These are phyloP conservation scores for Coccinonectria pachysandricola DNA, from an alignment of 2,329 filamentous ascomycete species.

Conservation along the genomic window DNA sequence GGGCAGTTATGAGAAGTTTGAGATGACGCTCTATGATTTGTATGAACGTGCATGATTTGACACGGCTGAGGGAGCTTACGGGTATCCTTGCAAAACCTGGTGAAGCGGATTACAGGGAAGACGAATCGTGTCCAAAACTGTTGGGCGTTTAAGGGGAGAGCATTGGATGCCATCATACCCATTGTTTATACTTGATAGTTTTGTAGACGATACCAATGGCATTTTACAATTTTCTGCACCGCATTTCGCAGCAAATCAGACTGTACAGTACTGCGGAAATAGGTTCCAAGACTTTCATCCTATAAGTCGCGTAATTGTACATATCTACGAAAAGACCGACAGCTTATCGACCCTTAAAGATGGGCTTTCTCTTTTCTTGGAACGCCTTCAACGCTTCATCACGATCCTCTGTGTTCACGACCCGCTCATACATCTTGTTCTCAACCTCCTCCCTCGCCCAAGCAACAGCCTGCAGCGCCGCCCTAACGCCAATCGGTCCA, in stretches of 20 bases:
- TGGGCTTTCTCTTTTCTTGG: slow-evolving; percentile 49
- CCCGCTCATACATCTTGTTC: slow-evolving; percentile 74
- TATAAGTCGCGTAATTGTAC: no score
- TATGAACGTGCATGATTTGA: no score
- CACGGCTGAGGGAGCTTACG: no score
- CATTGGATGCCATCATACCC: slow-evolving; percentile 6
- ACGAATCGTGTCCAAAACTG: slow-evolving; percentile 3
- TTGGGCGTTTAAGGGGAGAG: slow-evolving; percentile 6
- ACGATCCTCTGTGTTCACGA: slow-evolving; percentile 76
- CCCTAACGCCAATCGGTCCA: slow-evolving; percentile 71
- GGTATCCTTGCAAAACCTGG: no score
- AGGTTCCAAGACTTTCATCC: no score
- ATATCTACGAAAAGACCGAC: no score
- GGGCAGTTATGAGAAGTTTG: no score
- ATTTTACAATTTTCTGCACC: slow-evolving; percentile 1
- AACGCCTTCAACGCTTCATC: slow-evolving; percentile 85
- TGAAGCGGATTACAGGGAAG: no score
- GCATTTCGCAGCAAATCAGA: no score
- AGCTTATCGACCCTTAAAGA: slow-evolving; percentile 42
- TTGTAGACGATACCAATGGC: slow-evolving; percentile 4
- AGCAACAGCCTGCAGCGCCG: slow-evolving; percentile 68
- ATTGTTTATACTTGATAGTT: slow-evolving; percentile 5
- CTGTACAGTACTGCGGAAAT: no score
- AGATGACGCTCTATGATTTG: no score
- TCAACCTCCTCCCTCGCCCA: slow-evolving; percentile 68